phyloP scores from a whole-genome alignment of 345 rosid species.

The Populus deltoides region DNA sequence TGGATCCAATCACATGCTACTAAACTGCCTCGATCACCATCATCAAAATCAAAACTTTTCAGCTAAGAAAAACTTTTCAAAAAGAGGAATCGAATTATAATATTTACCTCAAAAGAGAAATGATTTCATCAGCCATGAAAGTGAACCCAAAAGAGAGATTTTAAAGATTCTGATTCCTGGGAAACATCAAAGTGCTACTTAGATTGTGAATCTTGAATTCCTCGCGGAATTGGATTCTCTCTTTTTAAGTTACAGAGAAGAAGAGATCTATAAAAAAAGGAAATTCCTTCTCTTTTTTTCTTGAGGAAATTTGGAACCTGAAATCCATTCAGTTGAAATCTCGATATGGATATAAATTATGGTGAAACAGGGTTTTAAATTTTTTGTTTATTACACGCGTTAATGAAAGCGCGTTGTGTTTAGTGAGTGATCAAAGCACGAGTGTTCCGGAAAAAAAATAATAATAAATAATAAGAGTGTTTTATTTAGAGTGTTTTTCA shows the following conservation, averaged over 20 bases:
- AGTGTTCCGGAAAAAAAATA: too few species aligned
- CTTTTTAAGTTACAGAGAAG: neutral
- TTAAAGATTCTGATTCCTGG: conserved; percentile 9
- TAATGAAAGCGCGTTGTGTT: neutral
- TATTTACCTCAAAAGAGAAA: conserved; percentile 27
- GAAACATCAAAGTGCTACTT: neutral
- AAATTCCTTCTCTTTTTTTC: neutral
- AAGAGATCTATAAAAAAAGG: neutral
- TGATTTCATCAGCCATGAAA: conserved; percentile 33
- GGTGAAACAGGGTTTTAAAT: neutral
- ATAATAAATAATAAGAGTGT: too few species aligned
- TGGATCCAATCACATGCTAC: conserved; percentile 32
- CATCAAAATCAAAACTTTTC: neutral
- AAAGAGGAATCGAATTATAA: conserved; percentile 15
- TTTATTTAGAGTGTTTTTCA: too few species aligned
- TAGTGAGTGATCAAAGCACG: too few species aligned
- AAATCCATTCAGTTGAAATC: too few species aligned
- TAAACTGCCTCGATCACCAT: conserved; percentile 14
- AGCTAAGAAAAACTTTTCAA: neutral
- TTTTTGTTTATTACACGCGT: neutral
- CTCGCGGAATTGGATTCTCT: conserved; percentile 23
- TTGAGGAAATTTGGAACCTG: neutral
- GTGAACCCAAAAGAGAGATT: neutral
- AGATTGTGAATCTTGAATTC: conserved; percentile 7
- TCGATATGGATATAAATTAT: too few species aligned